Conservation (phyloP, 2,329 filamentous ascomycete species). For the Stemphylium beticola region DNA sequence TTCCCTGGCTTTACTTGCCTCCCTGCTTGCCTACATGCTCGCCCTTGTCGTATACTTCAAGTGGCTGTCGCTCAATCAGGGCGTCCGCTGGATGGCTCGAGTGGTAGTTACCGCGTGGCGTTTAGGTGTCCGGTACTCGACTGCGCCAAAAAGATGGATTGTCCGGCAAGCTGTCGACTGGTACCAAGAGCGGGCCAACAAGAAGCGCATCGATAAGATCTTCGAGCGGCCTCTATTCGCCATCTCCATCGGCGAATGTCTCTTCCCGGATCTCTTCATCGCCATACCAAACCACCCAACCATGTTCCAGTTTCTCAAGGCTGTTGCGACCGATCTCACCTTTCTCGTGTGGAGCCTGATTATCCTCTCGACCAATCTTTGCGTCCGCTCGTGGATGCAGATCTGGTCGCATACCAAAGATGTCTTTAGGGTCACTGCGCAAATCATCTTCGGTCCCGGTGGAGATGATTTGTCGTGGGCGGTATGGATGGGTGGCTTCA, state of each 20-base stretch:
- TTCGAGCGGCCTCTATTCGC: neutral
- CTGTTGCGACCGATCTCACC: neutral
- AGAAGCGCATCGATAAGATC: constrained; percentile 7
- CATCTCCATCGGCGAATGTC: constrained; percentile 1
- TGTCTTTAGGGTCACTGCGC: neutral
- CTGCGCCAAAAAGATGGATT: neutral
- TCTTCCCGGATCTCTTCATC: constrained; percentile 3
- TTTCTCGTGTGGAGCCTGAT: neutral
- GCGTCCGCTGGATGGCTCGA: neutral
- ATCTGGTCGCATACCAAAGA: neutral
- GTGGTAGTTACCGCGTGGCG: neutral
- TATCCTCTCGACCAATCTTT: neutral
- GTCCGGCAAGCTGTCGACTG: neutral
- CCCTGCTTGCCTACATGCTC: neutral
- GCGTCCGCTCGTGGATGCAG: neutral
- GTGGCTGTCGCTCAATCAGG: neutral
- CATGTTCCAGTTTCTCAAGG: neutral
- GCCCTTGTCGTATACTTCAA: neutral
- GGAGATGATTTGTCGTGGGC: neutral
- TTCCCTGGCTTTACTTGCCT: neutral
- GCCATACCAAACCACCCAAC: neutral
- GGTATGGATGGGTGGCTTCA: neutral
- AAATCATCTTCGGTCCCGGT: neutral
- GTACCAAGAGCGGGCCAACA: neutral
- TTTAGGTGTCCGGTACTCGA: neutral